Evolutionary conservation across 2,329 filamentous ascomycete species (phyloP).

Genomic region (Tolypocladium cylindrosporum): DNA sequence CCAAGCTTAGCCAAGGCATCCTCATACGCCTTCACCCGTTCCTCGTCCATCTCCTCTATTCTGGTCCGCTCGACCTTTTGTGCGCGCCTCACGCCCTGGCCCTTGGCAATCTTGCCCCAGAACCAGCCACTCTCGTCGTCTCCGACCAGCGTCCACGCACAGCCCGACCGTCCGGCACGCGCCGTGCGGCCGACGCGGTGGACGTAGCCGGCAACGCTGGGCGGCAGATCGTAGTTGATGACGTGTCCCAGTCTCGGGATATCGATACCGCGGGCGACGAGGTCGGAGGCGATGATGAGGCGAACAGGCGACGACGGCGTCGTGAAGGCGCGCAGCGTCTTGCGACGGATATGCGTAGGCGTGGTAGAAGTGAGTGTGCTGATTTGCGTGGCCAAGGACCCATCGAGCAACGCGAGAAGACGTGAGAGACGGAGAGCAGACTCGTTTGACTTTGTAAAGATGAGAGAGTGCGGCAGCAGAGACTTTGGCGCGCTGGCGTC

Average conservation of each 20-base stretch:
- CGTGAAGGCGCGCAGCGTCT: slow-evolving; percentile 57
- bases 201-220: slow-evolving; percentile 72
- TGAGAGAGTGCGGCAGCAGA: slow-evolving; percentile 44
- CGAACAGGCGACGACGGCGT: slow-evolving; percentile 56
- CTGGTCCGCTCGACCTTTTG: slow-evolving; percentile 37
- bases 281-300: slow-evolving; percentile 81
- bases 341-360: slow-evolving; percentile 59
- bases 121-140: slow-evolving; percentile 86
- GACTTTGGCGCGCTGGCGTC: slow-evolving; percentile 12
- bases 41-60: slow-evolving; percentile 37
- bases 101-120: slow-evolving; percentile 66
- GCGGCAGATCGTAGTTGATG: slow-evolving; percentile 87
- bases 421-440: slow-evolving; percentile 77
- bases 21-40: slow-evolving; percentile 38
- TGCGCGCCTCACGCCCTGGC: slow-evolving; percentile 35
- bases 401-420: slow-evolving; percentile 59
- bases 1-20: slow-evolving; percentile 52
- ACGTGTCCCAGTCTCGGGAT: slow-evolving; percentile 71
- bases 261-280: slow-evolving; percentile 87
- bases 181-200: slow-evolving; percentile 90
- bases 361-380: slow-evolving; percentile 70
- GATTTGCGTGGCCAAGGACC: slow-evolving; percentile 44
- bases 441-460: slow-evolving; percentile 90
- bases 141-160: slow-evolving; percentile 79
- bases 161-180: slow-evolving; percentile 63